Base-by-base conservation (phyloP, 805 yeast species). In the Wickerhamomyces sydowiorum region DNA sequence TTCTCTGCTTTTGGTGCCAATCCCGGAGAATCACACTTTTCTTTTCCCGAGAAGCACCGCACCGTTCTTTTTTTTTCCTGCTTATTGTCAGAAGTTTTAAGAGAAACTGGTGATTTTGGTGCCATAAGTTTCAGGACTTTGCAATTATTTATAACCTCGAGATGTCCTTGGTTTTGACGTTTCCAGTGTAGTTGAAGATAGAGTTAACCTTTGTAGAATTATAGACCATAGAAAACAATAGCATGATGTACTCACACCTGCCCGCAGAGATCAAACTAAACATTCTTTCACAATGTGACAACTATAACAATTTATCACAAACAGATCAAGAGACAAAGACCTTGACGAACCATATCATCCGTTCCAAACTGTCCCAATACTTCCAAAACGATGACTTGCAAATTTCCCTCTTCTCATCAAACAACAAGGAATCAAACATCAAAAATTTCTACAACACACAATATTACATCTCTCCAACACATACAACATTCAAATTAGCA, bases 181-280 rank as follows among this genome's bases (percentile, higher is more conserved):
- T n/a, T n/a, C n/a, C n/a, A n/a, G n/a, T n/a, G n/a, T n/a, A n/a
- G n/a, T n/a, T n/a, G n/a, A n/a, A n/a, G n/a, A n/a, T n/a, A n/a
- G 9, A 15, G 12, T 10, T 14, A 35, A 36, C 30, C n/a, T 20
- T 8, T 10, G 10, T 10, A 20, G 17, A 14, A 9, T 21, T 23
- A 22, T 10, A 18, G 14, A 17, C 27, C 10, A 30, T 13, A 38
- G 23, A 33, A 28, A 18, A 28, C 30, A 14, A 5, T 13, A 12
- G 15, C 17, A 42, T 18, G 19, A 19, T 41, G 25, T 42, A 46
- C 28, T 10, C 41, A 1, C 13, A 28, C 3, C 34, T 50, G 19
- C 53, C 53, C 17, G 30, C 38, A 3, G 53, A 50, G 22, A 8
- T 50, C 13, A 37, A 50, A 21, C 38, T 50, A 7, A 43, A 47